Percentiles rank a stretch among this genome's conserved stretches.
Conservation (phyloP, 2,329 filamentous ascomycete genomes). For the Sordariomycetes sp. region DNA sequence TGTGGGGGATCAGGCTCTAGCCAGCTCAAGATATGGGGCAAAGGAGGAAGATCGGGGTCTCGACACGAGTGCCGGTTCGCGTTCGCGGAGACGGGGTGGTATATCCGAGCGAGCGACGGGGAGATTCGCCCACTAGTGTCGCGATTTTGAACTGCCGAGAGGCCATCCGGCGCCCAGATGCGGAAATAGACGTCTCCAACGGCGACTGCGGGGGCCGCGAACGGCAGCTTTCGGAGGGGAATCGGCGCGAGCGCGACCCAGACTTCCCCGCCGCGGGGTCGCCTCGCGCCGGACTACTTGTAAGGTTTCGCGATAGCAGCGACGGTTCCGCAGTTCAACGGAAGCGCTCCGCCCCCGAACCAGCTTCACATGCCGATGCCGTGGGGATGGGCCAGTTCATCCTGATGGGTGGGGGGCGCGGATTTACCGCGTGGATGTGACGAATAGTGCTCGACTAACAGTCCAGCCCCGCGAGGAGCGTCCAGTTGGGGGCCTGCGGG, state of each 20-base stretch:
- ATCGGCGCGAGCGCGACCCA: not conserved
- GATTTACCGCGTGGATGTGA: not conserved
- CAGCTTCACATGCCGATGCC: not conserved
- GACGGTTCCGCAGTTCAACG: not conserved
- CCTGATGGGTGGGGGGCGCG: not conserved
- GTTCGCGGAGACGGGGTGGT: not conserved
- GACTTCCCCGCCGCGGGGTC: not conserved
- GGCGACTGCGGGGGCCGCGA: not conserved
- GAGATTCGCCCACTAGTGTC: not conserved
- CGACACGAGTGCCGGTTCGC: not conserved
- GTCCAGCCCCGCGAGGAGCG: not conserved
- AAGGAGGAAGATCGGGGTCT: not conserved
- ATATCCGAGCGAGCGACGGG: not conserved
- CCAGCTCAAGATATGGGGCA: not conserved
- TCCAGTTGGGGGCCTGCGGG: not conserved
- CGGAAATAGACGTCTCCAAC: not conserved
- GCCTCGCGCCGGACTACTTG: not conserved
- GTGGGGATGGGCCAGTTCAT: not conserved
- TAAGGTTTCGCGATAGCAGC: not conserved
- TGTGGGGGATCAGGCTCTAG: not conserved
- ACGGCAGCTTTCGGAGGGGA: not conserved
- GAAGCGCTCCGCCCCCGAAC: not conserved
- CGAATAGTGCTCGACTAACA: not conserved
- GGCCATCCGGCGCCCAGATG: not conserved
- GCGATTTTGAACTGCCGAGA: not conserved